A percentile compares a stretch with the other conserved stretches of the same genome.
phyloP scores from a whole-genome alignment of 148 eudicot genomes.

The Rhododendron molle region DNA sequence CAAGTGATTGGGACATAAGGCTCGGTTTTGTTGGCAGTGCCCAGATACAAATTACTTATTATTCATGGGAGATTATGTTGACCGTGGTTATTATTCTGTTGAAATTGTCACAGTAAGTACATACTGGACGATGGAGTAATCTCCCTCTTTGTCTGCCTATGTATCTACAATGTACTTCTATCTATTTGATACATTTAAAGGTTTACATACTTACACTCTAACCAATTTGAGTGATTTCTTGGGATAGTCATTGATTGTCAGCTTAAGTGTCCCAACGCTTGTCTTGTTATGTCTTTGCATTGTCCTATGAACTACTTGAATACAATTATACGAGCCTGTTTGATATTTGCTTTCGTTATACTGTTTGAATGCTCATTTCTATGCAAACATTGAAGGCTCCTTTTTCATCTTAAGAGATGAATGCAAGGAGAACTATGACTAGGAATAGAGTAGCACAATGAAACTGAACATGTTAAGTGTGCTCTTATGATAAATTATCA shows the following conservation, averaged over 20 bases:
- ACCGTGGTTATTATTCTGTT: slow-evolving; percentile 71
- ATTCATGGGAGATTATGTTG: slow-evolving; percentile 99
- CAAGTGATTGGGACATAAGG: too few relatives aligned
- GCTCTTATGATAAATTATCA: background rate
- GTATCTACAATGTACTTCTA: background rate
- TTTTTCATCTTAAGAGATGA: background rate
- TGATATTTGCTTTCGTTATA: background rate
- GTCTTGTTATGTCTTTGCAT: background rate
- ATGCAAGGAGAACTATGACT: background rate
- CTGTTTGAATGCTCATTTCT: background rate
- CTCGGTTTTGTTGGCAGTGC: slow-evolving; percentile 49
- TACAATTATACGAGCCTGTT: background rate
- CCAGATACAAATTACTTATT: slow-evolving; percentile 85
- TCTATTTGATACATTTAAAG: background rate
- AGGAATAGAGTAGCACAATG: background rate
- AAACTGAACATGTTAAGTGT: background rate
- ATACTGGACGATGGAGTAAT: too few relatives aligned
- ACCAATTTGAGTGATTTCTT: background rate
- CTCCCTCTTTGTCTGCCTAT: too few relatives aligned
- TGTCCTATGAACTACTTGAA: background rate
- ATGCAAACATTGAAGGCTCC: background rate
- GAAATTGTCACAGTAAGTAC: too few relatives aligned
- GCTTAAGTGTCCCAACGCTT: background rate
- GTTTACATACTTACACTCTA: background rate
- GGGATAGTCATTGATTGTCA: background rate